phyloP scores from a whole-genome alignment of 768 basidiomycete species.

The Ramaria sp. region DNA sequence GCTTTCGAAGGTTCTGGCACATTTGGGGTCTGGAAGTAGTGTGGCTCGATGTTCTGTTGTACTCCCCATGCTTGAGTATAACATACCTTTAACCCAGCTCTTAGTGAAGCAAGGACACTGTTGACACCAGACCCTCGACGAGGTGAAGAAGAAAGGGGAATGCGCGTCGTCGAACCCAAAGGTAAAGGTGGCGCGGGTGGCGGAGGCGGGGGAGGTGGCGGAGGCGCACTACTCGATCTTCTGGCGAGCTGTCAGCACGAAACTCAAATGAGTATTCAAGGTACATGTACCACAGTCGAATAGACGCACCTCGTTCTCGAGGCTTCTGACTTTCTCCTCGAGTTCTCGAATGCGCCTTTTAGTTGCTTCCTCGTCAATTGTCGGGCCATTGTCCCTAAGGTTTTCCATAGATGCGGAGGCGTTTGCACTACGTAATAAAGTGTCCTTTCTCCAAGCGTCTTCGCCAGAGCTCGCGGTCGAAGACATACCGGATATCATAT shows the following conservation, averaged over 20 bases:
- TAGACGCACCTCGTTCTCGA: slow-evolving; percentile 56
- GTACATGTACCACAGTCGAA: slow-evolving; percentile 17
- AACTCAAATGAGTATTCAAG: not conserved
- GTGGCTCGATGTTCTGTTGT: not conserved
- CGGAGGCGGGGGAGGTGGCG: slow-evolving; percentile 36
- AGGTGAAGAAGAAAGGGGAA: slow-evolving; percentile 10
- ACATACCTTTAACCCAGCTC: slow-evolving; percentile 1
- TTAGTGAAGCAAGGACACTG: not conserved
- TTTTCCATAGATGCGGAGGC: too few relatives aligned
- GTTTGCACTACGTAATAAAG: not conserved
- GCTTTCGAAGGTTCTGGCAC: not conserved
- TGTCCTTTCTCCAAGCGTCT: not conserved
- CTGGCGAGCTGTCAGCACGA: slow-evolving; percentile 32
- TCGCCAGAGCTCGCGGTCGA: not conserved
- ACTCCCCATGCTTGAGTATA: too few relatives aligned
- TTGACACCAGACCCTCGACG: not conserved
- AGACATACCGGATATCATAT: not conserved
- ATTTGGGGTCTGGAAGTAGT: not conserved
- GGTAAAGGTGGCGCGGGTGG: slow-evolving; percentile 23
- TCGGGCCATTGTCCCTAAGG: not conserved
- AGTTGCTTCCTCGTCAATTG: not conserved
- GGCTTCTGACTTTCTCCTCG: slow-evolving; percentile 40
- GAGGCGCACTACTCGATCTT: slow-evolving; percentile 17
- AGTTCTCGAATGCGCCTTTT: slow-evolving; percentile 7
- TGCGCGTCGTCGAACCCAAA: slow-evolving; percentile 4